Evolutionary conservation across 345 rosid species (phyloP).

Genomic region (Linum lewisii): DNA sequence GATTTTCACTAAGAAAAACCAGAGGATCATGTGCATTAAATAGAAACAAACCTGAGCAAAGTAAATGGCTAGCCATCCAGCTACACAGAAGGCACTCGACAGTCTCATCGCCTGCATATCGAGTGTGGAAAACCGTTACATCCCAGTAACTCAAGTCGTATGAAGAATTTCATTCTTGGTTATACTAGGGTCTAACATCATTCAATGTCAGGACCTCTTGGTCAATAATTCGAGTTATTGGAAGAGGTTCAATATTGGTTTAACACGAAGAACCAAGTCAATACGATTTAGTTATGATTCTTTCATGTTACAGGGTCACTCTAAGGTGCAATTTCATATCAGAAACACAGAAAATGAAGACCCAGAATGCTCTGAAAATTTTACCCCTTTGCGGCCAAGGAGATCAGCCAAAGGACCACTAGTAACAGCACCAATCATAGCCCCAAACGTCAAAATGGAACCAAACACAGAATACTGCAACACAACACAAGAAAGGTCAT

Average conservation of each 20-base stretch:
- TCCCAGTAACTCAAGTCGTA: too few species aligned
- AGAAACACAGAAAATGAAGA: neutral
- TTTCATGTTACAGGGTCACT: too few species aligned
- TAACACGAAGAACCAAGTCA: too few species aligned
- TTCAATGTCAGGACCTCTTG: too few species aligned
- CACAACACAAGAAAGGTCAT: neutral
- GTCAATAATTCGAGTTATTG: too few species aligned
- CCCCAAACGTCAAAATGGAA: slow-evolving; percentile 39
- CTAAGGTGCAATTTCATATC: too few species aligned
- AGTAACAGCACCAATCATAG: slow-evolving; percentile 35
- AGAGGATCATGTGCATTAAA: neutral
- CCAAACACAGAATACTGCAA: slow-evolving; percentile 37
- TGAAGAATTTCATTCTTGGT: too few species aligned
- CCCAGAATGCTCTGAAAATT: neutral
- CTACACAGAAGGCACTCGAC: slow-evolving; percentile 5
- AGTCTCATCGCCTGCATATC: slow-evolving; percentile 1
- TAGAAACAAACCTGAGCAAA: neutral
- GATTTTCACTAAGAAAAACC: neutral
- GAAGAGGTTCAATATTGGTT: too few species aligned
- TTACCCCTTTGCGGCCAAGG: slow-evolving; percentile 27
- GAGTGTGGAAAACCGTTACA: neutral
- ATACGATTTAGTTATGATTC: too few species aligned
- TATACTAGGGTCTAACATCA: too few species aligned
- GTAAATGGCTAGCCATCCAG: slow-evolving; percentile 6
- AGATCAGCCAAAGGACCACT: slow-evolving; percentile 34